These are phyloP conservation scores for Lobulomyces angularis DNA, from an alignment of 192 early-diverging fungal species.

Conservation along the genomic window DNA sequence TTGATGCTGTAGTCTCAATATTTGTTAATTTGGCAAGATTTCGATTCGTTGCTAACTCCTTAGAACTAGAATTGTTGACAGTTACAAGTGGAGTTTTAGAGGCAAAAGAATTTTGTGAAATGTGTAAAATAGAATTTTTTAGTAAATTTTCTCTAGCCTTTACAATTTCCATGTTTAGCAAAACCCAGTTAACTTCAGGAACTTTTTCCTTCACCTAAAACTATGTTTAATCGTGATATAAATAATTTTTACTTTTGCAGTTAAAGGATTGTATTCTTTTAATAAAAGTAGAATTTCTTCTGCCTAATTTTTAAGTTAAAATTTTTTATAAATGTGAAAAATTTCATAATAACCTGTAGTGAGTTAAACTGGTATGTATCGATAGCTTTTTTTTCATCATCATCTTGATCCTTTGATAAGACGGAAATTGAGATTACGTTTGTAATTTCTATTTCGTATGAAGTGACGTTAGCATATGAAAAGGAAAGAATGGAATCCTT, in stretches of 20 bases:
- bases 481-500: slow-evolving; percentile 27
- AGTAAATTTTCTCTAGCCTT: slow-evolving; percentile 12
- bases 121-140: slow-evolving; percentile 18
- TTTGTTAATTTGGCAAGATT: no score
- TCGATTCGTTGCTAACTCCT: no score
- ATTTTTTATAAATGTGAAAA: not conserved
- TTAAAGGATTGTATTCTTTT: slow-evolving; percentile 29
- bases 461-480: slow-evolving; percentile 19
- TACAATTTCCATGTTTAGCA: slow-evolving; percentile 19
- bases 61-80: no score
- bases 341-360: slow-evolving; percentile 1
- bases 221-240: no score
- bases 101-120: no score
- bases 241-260: no score
- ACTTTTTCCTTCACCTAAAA: no score
- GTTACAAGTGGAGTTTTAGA: no score
- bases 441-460: slow-evolving; percentile 11
- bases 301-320: slow-evolving; percentile 2
- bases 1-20: no score
- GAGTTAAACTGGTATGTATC: slow-evolving; percentile 22
- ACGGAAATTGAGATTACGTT: not conserved
- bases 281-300: slow-evolving; percentile 33
- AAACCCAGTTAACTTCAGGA: slow-evolving; percentile 14
- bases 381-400: not conserved
- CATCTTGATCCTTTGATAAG: not conserved